phyloP scores from a whole-genome alignment of 441 rosid species.

The Eutrema salsugineum region DNA sequence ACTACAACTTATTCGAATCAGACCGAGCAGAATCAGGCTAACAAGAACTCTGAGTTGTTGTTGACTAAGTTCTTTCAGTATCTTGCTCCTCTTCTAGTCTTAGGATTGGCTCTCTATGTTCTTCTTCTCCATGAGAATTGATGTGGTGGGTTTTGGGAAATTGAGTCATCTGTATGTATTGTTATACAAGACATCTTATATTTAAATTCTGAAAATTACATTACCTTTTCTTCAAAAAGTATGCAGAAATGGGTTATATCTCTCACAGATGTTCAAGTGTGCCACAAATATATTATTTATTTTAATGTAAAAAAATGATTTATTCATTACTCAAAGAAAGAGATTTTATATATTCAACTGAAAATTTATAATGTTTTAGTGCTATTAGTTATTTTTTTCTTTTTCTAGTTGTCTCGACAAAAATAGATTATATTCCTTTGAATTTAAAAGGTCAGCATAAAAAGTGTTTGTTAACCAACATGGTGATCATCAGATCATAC shows the following conservation, averaged over 20 bases:
- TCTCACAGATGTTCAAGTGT: background rate
- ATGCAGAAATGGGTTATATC: background rate
- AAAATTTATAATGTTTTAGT: background rate
- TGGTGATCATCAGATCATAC: too few species aligned
- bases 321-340: too few species aligned
- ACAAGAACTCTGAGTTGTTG: conserved; percentile 30
- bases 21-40: conserved; percentile 64
- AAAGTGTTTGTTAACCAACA: too few species aligned
- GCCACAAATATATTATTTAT: background rate
- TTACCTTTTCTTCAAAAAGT: too few species aligned
- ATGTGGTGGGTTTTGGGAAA: too few species aligned
- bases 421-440: too few species aligned
- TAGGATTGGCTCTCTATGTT: conserved; percentile 50
- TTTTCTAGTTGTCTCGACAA: too few species aligned
- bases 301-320: too few species aligned
- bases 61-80: conserved; percentile 60
- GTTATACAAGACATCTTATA: background rate
- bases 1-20: conserved; percentile 48
- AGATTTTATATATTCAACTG: too few species aligned
- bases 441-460: too few species aligned
- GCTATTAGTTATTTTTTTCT: background rate
- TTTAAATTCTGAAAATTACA: background rate
- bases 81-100: conserved; percentile 59
- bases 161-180: background rate
- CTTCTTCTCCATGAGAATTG: background rate